A percentile compares a stretch with the other conserved stretches of the same genome.
phyloP scores from a whole-genome alignment of 2,329 filamentous ascomycete genomes.

The Basipetospora chlamydospora region DNA sequence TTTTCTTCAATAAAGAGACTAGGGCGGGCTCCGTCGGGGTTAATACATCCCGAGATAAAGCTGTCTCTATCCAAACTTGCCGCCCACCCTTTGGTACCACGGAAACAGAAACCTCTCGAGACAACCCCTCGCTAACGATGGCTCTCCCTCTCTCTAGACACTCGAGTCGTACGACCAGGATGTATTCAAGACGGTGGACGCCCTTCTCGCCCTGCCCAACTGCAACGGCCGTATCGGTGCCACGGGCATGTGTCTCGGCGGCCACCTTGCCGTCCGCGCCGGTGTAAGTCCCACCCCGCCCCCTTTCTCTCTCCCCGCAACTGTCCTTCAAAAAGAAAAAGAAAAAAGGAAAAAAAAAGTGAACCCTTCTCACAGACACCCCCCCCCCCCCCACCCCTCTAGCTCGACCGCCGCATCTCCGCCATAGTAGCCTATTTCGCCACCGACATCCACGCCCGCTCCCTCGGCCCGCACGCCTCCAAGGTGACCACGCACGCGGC shows the following conservation, averaged over 20 bases:
- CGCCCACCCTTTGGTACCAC: too few species aligned
- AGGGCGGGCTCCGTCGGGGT: too few species aligned
- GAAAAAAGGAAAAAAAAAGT: constrained; percentile 1
- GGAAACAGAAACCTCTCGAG: too few species aligned
- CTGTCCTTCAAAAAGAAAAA: not conserved
- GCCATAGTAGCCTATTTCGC: constrained; percentile 82
- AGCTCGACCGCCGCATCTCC: constrained; percentile 60
- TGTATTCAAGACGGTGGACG: constrained; percentile 50
- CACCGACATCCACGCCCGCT: constrained; percentile 73
- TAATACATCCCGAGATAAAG: too few species aligned
- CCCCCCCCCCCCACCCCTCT: not conserved
- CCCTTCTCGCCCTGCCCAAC: constrained; percentile 56
- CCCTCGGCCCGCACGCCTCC: constrained; percentile 48
- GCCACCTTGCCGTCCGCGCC: constrained; percentile 59
- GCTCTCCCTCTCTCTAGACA: constrained; percentile 36
- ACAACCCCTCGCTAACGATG: too few species aligned
- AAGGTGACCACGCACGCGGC: constrained; percentile 23
- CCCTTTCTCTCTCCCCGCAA: constrained; percentile 1
- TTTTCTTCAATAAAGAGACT: too few species aligned
- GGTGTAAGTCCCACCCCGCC: constrained; percentile 23
- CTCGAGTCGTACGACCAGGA: constrained; percentile 79
- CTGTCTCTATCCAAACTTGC: too few species aligned
- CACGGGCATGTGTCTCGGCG: constrained; percentile 86
- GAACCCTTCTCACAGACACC: not conserved
- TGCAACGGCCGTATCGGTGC: constrained; percentile 68